Base-by-base conservation (phyloP, 768 basidiomycete genomes). In the Leccinellum rugosiceps region DNA sequence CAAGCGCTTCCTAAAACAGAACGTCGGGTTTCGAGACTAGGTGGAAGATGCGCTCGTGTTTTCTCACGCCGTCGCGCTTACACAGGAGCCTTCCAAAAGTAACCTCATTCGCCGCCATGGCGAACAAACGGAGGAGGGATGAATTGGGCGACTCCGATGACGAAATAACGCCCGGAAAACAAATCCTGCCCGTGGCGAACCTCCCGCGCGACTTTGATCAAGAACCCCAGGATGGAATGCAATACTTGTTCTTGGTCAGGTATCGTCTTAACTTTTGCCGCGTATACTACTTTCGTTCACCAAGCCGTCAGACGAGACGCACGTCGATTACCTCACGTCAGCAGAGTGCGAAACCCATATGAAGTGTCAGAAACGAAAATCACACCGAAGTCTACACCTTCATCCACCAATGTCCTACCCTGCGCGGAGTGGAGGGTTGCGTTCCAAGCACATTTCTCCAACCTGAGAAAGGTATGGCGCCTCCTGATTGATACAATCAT, bases 171-270 rank as follows among this genome's bases (percentile, higher is more conserved):
- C 79, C 83, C 51, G 89, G 89, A 44, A 83, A 75, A 60, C 90
- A 91, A 71, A 87, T 82, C 25, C 77, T 93, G n/a, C n/a, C n/a
- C 17, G 88, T 93, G n/a, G 90, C 91, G 19, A 80, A 85, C 64
- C 79, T 93, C 50, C 88, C 90, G n/a, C 67, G 74, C 19, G 78
- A 87, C 65, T 93, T 87, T 67, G 73, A 83, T 60, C 82, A 76
- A 25, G 80, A 79, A 50, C 90, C 91, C 0, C 69, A 72, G 64
- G 86, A 92, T 72, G 91, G 91, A 3, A 62, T 88, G 79, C 80
- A 92, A 64, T 92, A 93, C 69, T 77, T 93, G 44, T 92, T 92
- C 71, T 83, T 83, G 51, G 91, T 92, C 44, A 81, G 91, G 91
- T 90, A 67, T 52, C 76, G 63, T 50, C 50, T 46, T 17, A 26